Evolutionary conservation across 1,284 basidiomycete genomes (phyloP).

Genomic region (Marasmius fiardii): DNA sequence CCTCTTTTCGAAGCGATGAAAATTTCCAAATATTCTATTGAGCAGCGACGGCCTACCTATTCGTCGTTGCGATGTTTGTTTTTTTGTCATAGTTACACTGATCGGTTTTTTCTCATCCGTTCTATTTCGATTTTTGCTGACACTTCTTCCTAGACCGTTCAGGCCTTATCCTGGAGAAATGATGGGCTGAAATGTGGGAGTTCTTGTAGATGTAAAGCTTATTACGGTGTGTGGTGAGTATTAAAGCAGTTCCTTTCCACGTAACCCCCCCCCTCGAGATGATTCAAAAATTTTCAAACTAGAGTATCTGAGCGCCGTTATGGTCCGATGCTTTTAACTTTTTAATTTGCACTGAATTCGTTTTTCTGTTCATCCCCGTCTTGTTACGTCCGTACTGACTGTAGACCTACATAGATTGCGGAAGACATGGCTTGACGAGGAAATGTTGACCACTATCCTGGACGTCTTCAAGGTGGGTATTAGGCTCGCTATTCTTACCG

Average conservation of each 20-base stretch:
- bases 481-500: conserved; percentile 8
- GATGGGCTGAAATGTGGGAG: background rate
- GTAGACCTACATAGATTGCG: background rate
- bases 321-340: conserved; percentile 64
- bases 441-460: background rate
- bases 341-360: conserved; percentile 64
- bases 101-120: conserved; percentile 41
- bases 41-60: conserved; percentile 52
- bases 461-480: background rate
- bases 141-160: conserved; percentile 4
- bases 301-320: conserved; percentile 77
- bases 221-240: too few relatives aligned
- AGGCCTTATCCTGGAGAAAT: background rate
- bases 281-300: conserved; percentile 75
- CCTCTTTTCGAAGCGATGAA: conserved; percentile 58
- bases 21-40: conserved; percentile 39
- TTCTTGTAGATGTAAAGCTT: too few relatives aligned
- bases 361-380: conserved; percentile 18
- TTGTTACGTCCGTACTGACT: conserved; percentile 3
- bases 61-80: conserved; percentile 45
- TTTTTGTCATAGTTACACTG: conserved; percentile 89
- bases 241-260: too few relatives aligned
- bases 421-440: background rate
- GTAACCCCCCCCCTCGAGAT: conserved; percentile 37
- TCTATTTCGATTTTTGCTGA: conserved; percentile 17